Evolutionary conservation across 345 rosid genomes (phyloP).

Genomic region (Hypericum perforatum): DNA sequence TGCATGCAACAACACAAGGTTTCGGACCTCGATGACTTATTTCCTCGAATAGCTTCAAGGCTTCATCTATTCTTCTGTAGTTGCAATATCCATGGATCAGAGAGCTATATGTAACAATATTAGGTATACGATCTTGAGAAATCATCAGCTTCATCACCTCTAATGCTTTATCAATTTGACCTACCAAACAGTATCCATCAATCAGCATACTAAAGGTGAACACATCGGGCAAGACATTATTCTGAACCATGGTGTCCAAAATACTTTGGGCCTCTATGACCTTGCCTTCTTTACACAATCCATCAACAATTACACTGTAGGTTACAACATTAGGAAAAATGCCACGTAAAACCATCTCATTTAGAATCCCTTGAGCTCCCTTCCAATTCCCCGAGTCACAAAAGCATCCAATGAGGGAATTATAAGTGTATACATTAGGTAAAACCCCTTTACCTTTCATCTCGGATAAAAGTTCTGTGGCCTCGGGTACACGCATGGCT

Average conservation of each 20-base stretch:
- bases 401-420: not conserved
- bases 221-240: not conserved
- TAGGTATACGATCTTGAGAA: not conserved
- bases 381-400: not conserved
- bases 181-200: not conserved
- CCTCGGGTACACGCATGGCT: too few relatives aligned
- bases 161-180: not conserved
- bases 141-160: not conserved
- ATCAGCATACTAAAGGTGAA: not conserved
- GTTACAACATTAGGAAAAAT: not conserved
- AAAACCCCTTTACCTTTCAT: too few relatives aligned
- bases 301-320: not conserved
- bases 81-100: constrained; percentile 9
- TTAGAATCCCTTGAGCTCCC: not conserved
- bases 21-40: not conserved
- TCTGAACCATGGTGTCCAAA: not conserved
- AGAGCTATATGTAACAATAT: not conserved
- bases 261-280: constrained; percentile 1
- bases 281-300: not conserved
- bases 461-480: too few relatives aligned
- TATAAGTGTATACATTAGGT: too few relatives aligned
- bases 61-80: not conserved
- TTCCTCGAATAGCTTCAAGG: not conserved
- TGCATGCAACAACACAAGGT: not conserved
- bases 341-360: not conserved